Percentiles rank a stretch among this genome's conserved stretches.
Evolutionary conservation across 1,284 basidiomycete genomes (phyloP).

Genomic region (Puccinia coronata): DNA sequence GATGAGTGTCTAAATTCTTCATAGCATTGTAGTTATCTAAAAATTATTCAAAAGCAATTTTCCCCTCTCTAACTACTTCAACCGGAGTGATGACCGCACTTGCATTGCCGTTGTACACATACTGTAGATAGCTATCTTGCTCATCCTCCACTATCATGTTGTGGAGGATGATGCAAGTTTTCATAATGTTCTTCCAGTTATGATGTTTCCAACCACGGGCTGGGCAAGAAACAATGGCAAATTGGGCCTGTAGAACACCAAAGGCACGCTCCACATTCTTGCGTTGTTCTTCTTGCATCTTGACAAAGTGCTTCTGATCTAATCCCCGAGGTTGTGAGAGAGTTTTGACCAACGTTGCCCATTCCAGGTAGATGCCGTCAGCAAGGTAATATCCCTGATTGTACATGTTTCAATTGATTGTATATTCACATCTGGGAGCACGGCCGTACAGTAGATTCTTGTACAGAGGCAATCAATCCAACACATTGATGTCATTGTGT

Average conservation of each 20-base stretch:
- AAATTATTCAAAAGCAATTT: too few species aligned
- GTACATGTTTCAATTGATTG: neutral
- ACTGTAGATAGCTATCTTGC: neutral
- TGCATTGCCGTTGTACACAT: too few species aligned
- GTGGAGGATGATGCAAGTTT: conserved; percentile 23
- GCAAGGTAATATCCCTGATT: conserved; percentile 10
- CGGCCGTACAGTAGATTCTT: conserved; percentile 2
- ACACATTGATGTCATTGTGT: conserved; percentile 30
- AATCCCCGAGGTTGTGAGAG: neutral
- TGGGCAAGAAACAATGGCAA: neutral
- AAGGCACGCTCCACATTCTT: neutral
- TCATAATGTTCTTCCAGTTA: neutral
- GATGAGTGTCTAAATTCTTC: neutral
- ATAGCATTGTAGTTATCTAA: neutral
- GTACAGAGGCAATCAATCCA: neutral
- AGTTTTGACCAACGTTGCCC: neutral
- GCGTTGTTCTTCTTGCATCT: neutral
- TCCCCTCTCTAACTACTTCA: too few species aligned
- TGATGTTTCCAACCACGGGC: neutral
- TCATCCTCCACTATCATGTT: conserved; percentile 28
- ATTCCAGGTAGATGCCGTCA: conserved; percentile 16
- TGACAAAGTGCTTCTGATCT: neutral
- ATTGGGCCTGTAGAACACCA: neutral
- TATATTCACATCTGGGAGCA: neutral
- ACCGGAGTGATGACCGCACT: too few species aligned